These are phyloP conservation scores for Wickerhamomyces sp. DNA, from an alignment of 1,139 yeast species.

Conservation along the genomic window DNA sequence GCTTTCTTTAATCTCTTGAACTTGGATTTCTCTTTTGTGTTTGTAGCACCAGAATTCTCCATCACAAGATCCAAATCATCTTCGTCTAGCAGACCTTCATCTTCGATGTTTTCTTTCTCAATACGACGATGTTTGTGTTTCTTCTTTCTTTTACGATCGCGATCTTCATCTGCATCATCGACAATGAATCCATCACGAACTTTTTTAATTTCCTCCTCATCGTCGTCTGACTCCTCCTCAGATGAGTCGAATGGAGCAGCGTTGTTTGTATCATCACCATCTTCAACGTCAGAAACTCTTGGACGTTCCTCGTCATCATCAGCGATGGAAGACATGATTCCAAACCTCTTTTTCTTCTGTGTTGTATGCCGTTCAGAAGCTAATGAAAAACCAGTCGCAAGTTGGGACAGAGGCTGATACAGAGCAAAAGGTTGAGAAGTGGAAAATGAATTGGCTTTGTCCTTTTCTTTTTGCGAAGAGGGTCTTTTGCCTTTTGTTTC, in stretches of 20 bases:
- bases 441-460: too few species aligned
- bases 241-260: constrained; percentile 59
- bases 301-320: constrained; percentile 8
- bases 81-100: constrained; percentile 77
- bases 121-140: constrained; percentile 29
- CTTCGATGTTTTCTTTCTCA: constrained; percentile 31
- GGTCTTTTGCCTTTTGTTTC: too few species aligned
- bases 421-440: too few species aligned
- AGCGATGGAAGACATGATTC: constrained; percentile 6
- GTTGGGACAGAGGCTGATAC: too few species aligned
- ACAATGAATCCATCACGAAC: constrained; percentile 92
- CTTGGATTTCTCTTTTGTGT: constrained; percentile 39
- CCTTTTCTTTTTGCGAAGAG: too few species aligned
- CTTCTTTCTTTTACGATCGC: constrained; percentile 37
- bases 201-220: constrained; percentile 67
- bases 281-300: constrained; percentile 8
- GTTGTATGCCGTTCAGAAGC: too few species aligned
- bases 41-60: constrained; percentile 81
- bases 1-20: constrained; percentile 84
- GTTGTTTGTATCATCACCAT: constrained; percentile 39
- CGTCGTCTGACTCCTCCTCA: constrained; percentile 74
- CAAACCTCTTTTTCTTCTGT: too few species aligned
- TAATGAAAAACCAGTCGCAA: too few species aligned
- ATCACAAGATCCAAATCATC: constrained; percentile 89
- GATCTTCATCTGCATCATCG: constrained; percentile 74